A percentile compares a stretch with the other conserved stretches of the same genome.
phyloP scores from a whole-genome alignment of 495 filamentous ascomycete species.

The Aspergillus leporis region DNA sequence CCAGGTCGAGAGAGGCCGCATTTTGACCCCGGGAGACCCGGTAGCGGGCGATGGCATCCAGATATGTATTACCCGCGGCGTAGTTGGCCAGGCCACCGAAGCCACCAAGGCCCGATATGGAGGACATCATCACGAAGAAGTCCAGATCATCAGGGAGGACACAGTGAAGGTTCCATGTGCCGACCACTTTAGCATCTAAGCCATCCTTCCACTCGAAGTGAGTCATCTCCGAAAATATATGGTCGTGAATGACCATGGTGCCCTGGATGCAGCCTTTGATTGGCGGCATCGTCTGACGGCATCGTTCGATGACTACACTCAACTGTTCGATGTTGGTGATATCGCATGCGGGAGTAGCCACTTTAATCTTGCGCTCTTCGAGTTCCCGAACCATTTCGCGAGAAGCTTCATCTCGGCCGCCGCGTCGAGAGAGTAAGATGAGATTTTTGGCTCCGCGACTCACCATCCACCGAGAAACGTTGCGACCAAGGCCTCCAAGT shows the following conservation, averaged over 20 bases:
- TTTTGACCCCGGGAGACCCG: slow-evolving; percentile 27
- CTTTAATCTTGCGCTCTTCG: slow-evolving; percentile 14
- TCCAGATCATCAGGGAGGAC: slow-evolving; percentile 36
- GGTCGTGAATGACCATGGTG: slow-evolving; percentile 31
- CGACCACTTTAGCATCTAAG: slow-evolving; percentile 40
- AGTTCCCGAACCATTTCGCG: slow-evolving; percentile 38
- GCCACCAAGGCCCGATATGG: slow-evolving; percentile 29
- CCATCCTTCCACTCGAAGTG: slow-evolving; percentile 32
- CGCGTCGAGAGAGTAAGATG: slow-evolving; percentile 39
- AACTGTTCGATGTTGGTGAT: slow-evolving; percentile 11
- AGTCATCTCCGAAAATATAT: slow-evolving; percentile 41
- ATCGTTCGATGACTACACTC: neutral
- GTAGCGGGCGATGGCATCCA: slow-evolving; percentile 34
- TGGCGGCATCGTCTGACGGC: neutral
- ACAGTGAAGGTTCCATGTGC: slow-evolving; percentile 54
- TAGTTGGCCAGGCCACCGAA: slow-evolving; percentile 39
- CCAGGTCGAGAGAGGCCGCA: slow-evolving; percentile 29
- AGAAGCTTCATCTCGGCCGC: slow-evolving; percentile 6
- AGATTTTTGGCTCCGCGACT: slow-evolving; percentile 54
- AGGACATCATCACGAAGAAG: slow-evolving; percentile 41
- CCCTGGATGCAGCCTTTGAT: slow-evolving; percentile 27
- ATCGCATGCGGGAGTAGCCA: slow-evolving; percentile 14
- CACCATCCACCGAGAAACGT: slow-evolving; percentile 57
- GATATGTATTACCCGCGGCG: slow-evolving; percentile 30
- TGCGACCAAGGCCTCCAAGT: slow-evolving; percentile 56